phyloP scores from a whole-genome alignment of 2,329 filamentous ascomycete genomes.

The Hypomyces perniciosus region DNA sequence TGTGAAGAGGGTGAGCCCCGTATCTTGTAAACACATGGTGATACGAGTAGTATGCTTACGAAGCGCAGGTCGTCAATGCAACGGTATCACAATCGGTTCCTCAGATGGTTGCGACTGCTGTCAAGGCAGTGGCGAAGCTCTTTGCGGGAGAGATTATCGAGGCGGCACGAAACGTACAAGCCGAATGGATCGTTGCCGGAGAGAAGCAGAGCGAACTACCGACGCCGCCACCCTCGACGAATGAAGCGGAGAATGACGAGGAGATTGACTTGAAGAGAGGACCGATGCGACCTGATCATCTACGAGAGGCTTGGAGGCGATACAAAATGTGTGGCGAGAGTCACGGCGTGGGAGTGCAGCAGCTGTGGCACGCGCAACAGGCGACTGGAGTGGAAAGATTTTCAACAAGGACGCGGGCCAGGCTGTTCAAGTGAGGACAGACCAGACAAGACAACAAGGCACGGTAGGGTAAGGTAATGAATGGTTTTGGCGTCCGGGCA shows the following conservation, averaged over 20 bases:
- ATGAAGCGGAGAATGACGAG: constrained; percentile 26
- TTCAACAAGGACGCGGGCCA: constrained; percentile 44
- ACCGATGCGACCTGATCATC: constrained; percentile 66
- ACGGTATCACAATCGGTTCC: constrained; percentile 76
- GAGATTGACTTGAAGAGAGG: constrained; percentile 35
- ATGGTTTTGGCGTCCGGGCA: background rate
- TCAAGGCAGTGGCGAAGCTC: constrained; percentile 69
- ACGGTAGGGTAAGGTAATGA: background rate
- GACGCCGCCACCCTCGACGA: constrained; percentile 33
- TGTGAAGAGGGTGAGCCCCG: constrained; percentile 54
- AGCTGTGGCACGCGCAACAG: constrained; percentile 57
- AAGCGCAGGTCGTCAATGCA: constrained; percentile 62
- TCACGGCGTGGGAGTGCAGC: constrained; percentile 54
- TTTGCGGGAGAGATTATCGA: constrained; percentile 74
- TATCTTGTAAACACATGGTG: background rate
- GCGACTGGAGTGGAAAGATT: constrained; percentile 56
- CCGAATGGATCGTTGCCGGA: constrained; percentile 59
- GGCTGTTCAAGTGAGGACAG: constrained; percentile 44
- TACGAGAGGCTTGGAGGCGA: constrained; percentile 65
- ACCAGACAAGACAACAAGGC: background rate
- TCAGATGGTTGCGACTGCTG: constrained; percentile 65
- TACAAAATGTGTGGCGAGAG: constrained; percentile 60
- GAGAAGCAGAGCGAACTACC: constrained; percentile 52
- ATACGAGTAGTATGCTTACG: background rate
- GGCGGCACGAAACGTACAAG: constrained; percentile 61